These are phyloP conservation scores for Hypoxylon rickii DNA, from an alignment of 495 filamentous ascomycete species.

Conservation along the genomic window DNA sequence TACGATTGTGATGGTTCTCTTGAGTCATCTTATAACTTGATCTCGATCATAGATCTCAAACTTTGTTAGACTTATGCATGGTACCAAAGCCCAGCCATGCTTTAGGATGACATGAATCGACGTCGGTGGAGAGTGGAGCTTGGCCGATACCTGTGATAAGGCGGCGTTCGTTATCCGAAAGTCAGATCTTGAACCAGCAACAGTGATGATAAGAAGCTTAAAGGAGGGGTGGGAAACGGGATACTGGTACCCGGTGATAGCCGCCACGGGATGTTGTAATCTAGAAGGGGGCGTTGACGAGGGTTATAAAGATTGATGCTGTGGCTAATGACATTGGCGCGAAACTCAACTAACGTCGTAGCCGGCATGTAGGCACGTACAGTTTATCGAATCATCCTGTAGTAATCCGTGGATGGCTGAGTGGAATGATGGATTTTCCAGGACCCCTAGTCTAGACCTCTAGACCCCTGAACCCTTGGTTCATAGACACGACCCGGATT, in stretches of 20 bases:
- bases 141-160: too few species aligned
- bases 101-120: background rate
- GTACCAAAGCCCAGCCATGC: too few species aligned
- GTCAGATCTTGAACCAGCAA: background rate
- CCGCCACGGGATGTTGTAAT: conserved; percentile 20
- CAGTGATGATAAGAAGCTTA: conserved; percentile 3
- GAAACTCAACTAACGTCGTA: too few species aligned
- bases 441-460: too few species aligned
- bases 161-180: too few species aligned
- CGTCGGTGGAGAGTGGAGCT: too few species aligned
- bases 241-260: conserved; percentile 25
- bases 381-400: too few species aligned
- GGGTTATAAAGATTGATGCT: background rate
- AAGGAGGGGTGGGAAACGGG: background rate
- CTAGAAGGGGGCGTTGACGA: conserved; percentile 7
- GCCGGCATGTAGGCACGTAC: too few species aligned
- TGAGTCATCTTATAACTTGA: conserved; percentile 16
- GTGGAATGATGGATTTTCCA: too few species aligned
- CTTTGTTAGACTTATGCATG: background rate
- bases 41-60: background rate
- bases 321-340: too few species aligned
- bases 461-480: conserved; percentile 6
- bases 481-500: conserved; percentile 24
- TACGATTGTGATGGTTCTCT: conserved; percentile 20
- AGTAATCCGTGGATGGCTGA: too few species aligned